A percentile compares a stretch with the other conserved stretches of the same genome.
Conservation (phyloP, 2,329 filamentous ascomycete genomes). For the Colletotrichum kahawae region DNA sequence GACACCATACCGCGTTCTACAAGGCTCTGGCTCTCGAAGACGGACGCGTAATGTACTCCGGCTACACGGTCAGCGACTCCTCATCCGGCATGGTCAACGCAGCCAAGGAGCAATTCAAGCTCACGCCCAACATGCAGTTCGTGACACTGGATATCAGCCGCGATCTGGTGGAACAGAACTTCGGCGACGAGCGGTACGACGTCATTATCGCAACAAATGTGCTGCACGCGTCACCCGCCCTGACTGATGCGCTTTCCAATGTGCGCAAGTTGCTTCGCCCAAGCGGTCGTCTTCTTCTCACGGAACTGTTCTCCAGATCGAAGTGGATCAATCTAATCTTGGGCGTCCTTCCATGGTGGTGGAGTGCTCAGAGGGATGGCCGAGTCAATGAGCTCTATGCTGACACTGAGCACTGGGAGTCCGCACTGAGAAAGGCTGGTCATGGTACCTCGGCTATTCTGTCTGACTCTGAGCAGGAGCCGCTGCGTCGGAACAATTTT, state of each 20-base stretch:
- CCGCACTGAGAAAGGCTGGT: background rate
- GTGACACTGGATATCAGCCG: background rate
- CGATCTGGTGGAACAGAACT: background rate
- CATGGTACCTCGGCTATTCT: background rate
- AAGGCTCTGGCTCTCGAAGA: background rate
- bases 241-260: background rate
- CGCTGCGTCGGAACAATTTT: background rate
- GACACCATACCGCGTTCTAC: background rate
- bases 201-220: constrained; percentile 41
- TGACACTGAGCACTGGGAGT: background rate
- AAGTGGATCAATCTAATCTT: constrained; percentile 32
- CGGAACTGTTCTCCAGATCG: constrained; percentile 28
- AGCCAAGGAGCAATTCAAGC: background rate
- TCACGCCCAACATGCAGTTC: background rate
- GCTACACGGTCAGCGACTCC: background rate
- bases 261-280: background rate
- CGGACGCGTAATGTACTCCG: background rate
- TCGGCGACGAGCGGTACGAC: constrained; percentile 33
- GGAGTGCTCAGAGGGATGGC: constrained; percentile 30
- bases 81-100: background rate
- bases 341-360: constrained; percentile 26
- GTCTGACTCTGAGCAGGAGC: background rate
- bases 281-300: constrained; percentile 22
- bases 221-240: constrained; percentile 38
- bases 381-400: constrained; percentile 30